These are phyloP conservation scores for Candida namnaoensis DNA, from an alignment of 805 yeast genomes.

Conservation along the genomic window DNA sequence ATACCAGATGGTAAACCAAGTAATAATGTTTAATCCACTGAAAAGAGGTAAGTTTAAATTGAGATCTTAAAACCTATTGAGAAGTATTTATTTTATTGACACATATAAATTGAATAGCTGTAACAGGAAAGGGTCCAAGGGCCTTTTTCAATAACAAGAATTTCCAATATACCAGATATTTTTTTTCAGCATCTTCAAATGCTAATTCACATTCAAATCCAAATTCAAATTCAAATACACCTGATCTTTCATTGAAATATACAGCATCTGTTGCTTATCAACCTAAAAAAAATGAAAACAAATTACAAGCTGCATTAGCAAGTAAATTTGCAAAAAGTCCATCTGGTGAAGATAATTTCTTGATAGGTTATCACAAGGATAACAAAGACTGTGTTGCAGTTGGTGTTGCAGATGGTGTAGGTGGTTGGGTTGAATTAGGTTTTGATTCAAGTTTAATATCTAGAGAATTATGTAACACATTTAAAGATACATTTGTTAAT, in stretches of 20 bases:
- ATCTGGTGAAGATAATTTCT: constrained; percentile 73
- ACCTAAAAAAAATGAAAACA: constrained; percentile 54
- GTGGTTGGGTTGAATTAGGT: constrained; percentile 94
- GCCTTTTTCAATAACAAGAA: neutral
- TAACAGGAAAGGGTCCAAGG: no score
- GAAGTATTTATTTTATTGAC: no score
- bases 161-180: constrained; percentile 1
- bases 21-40: constrained; percentile 8
- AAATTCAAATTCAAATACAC: constrained; percentile 5
- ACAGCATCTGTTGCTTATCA: constrained; percentile 62
- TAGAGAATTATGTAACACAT: constrained; percentile 59
- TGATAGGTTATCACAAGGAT: constrained; percentile 31
- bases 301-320: constrained; percentile 19
- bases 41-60: constrained; percentile 14
- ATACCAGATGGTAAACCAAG: no score
- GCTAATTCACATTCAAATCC: constrained; percentile 7
- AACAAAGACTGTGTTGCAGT: constrained; percentile 31
- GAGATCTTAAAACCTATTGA: neutral
- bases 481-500: constrained; percentile 26
- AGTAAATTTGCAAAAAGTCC: constrained; percentile 25
- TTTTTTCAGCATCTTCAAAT: constrained; percentile 7
- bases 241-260: constrained; percentile 27
- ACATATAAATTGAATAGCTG: neutral
- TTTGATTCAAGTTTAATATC: constrained; percentile 85
- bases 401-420: constrained; percentile 96